Base-by-base conservation (phyloP, 306 rosid genomes). In the Cyclanthera cordifolia region DNA sequence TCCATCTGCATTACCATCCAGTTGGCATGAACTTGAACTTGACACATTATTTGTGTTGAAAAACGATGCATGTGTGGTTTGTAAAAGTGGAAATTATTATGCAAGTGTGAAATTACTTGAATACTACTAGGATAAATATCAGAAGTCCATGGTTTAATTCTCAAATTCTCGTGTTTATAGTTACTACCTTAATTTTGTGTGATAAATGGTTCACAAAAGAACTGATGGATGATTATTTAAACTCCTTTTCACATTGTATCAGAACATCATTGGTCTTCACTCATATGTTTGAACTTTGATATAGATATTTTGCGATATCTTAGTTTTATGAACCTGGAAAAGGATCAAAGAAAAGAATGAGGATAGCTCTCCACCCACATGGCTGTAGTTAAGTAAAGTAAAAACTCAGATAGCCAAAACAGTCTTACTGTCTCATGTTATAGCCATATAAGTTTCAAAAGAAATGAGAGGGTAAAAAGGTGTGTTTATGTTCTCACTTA, bases 1-100 rank as follows among this genome's bases (percentile, higher is more conserved):
- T 47, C 15, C 27, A 61, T 61, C 30, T 37, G 10, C 17, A 43
- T 21, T 41, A 20, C 37, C 53, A 20, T 16, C 61, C 72, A 46
- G 65, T 30, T n/a, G 28, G 59, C 55, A 16, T 72, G 74, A 76
- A 50, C 73, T 53, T 69, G 56, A 64, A 19, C 16, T 77, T 8
- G 56, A 56, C 54, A n/a, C 55, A 0, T 41, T 45, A 0, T 47
- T 56, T 69, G 57, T 39, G 20, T 49, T 9, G 13, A 52, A 30
- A 13, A 51, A 19, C 51, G 30, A 49, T 69, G 30, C 41, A 3
- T 39, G 1, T 4, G 10, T 51, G 2, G 19, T 64, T 43, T 69
- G 48, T 68, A 28, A 30, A 48, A 68, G 49, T 11, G 6, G 30
- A 68, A 50, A 30, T 28, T 68, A 50, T 5, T n/a, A 30, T 37